phyloP scores from a whole-genome alignment of 2,329 filamentous ascomycete species.

The Chrysoporthe puriensis region DNA sequence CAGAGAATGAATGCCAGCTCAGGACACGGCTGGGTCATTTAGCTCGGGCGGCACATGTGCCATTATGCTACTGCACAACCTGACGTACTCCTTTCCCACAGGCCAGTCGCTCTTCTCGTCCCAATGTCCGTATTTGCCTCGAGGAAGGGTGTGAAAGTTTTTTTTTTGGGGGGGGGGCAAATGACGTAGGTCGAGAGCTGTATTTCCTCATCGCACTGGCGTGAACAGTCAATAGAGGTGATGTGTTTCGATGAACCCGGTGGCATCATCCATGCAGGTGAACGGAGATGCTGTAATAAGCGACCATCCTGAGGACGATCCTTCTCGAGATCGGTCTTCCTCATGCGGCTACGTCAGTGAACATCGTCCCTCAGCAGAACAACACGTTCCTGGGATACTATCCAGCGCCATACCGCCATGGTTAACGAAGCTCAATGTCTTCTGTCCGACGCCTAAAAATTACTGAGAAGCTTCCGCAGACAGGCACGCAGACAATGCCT shows the following conservation, averaged over 20 bases:
- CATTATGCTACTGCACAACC: neutral
- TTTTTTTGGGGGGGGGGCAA: neutral
- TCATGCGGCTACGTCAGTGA: neutral
- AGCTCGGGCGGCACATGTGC: neutral
- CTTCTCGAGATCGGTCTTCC: neutral
- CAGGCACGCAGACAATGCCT: too few species aligned
- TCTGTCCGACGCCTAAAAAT: too few species aligned
- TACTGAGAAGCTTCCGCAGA: too few species aligned
- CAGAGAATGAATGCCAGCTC: too few species aligned
- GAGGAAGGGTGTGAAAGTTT: too few species aligned
- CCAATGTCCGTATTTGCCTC: neutral
- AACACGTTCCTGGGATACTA: neutral
- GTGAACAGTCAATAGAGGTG: neutral
- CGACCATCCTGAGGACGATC: neutral
- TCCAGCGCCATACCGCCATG: too few species aligned
- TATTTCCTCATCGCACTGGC: neutral
- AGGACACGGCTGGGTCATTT: too few species aligned
- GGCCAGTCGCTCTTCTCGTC: neutral
- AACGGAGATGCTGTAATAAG: neutral
- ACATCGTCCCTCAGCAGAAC: neutral
- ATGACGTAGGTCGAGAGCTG: constrained; percentile 3
- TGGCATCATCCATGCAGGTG: neutral
- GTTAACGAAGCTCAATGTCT: too few species aligned
- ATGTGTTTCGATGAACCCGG: neutral
- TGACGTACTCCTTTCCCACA: neutral